Evolutionary conservation across 306 rosid genomes (phyloP), one percentile per base, ranked within the genome.

Genomic region (Hylodesmum podocarpum): DNA sequence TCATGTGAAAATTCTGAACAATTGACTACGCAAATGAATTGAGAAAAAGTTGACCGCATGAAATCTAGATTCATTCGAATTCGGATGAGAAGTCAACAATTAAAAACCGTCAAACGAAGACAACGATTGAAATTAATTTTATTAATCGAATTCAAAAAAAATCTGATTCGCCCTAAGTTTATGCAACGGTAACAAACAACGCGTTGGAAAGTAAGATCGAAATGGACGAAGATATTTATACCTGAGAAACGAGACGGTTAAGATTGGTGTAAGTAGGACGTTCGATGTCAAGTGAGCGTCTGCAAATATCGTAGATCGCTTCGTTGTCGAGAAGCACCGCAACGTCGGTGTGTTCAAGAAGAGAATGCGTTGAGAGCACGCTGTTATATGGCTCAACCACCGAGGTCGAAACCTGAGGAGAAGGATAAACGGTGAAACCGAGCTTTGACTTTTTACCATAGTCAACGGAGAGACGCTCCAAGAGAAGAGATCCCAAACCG

Each of bases 351-450:
- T 93, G 98, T 51, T 93, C 98, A 0, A 93, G 92, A 53, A 93
- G 98, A 8, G 98, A 93, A 27, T 93, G 98, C 3, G 98, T 90
- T 6, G 96, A 93, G 25, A 93, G 96, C 71, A 93, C 98, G 40
- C 97, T 92, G 84, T 93, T 93, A 47, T 93, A 93, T 0, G 98
- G 98, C 72, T 93, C 98, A 1, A 93, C 98, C 18, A 93, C 98
- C 0, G 96, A 90, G 0, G 97, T 93, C 0, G 97, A 93, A 21
- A 93, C 97, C 91, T 93, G 97, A 0, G 98, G 96, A 8, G 98
- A 93, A 0, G 98, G 98, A 53, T 90, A 93, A 29, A 93, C 93
- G 3, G 98, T 89, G 82, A 93, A 93, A 0, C 98, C 98, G 0
- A 93, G 84, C 84, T 93, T 93, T 0, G 93, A 88, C 15, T 92